phyloP scores from a whole-genome alignment of 305 asterid species.

The Fraxinus angustifolia region DNA sequence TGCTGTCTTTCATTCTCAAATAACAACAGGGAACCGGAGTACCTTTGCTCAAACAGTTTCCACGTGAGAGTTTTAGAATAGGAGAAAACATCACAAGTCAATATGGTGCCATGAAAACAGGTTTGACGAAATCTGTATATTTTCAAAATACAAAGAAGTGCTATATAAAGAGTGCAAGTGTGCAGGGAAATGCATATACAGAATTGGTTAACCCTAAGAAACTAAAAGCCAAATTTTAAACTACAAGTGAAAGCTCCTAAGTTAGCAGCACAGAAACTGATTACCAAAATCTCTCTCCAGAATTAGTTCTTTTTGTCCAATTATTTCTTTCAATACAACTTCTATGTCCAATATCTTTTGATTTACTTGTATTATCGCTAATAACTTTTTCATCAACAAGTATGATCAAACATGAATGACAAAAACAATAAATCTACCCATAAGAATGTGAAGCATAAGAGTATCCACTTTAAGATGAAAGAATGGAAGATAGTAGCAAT shows the following conservation, averaged over 20 bases:
- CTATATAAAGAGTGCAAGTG: background rate
- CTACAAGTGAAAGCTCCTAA: background rate
- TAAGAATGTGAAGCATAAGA: slow-evolving; percentile 6
- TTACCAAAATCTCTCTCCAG: background rate
- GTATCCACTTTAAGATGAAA: background rate
- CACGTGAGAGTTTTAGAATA: background rate
- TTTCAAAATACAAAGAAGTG: background rate
- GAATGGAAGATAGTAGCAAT: slow-evolving; percentile 1
- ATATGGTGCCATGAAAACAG: background rate
- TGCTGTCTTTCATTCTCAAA: background rate
- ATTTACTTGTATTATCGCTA: background rate
- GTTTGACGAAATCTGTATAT: background rate
- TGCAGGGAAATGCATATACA: background rate
- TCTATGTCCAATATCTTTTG: background rate
- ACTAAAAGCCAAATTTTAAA: background rate
- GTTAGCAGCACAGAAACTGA: background rate
- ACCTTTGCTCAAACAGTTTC: background rate
- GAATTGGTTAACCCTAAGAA: background rate
- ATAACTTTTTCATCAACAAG: background rate
- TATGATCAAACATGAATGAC: slow-evolving; percentile 14
- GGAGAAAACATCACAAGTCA: background rate
- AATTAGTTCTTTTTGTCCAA: background rate
- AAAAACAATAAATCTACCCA: slow-evolving; percentile 9
- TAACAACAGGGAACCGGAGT: background rate
- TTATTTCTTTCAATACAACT: background rate